phyloP scores from a whole-genome alignment of 306 rosid species.

The Carpinus viminea region DNA sequence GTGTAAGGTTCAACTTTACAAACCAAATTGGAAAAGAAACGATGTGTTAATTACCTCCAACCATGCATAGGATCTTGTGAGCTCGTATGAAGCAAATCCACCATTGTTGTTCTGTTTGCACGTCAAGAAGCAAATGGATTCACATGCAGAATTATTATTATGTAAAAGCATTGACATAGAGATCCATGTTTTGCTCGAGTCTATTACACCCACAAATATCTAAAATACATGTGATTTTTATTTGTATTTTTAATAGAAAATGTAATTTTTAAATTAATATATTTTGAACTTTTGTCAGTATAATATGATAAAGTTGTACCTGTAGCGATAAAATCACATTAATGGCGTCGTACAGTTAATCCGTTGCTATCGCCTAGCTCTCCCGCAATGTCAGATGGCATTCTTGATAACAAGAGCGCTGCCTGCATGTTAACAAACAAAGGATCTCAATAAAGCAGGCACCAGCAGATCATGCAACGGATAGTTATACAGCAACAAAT shows the following conservation, averaged over 20 bases:
- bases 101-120: conserved; percentile 57
- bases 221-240: too few relatives aligned
- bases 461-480: too few relatives aligned
- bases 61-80: conserved; percentile 76
- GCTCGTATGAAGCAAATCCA: conserved; percentile 85
- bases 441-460: too few relatives aligned
- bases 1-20: neutral
- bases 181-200: neutral
- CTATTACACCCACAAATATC: too few relatives aligned
- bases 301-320: conserved; percentile 34
- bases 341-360: conserved; percentile 52
- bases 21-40: neutral
- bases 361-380: conserved; percentile 35
- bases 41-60: conserved; percentile 49
- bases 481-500: too few relatives aligned
- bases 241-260: too few relatives aligned
- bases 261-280: too few relatives aligned
- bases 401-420: conserved; percentile 51
- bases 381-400: conserved; percentile 58
- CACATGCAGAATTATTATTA: neutral
- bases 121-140: neutral
- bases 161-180: conserved; percentile 2
- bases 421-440: conserved; percentile 41
- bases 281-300: too few relatives aligned
- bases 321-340: conserved; percentile 62